Conservation (phyloP, 257 asterid species). For the Hygrophila difformis region DNA sequence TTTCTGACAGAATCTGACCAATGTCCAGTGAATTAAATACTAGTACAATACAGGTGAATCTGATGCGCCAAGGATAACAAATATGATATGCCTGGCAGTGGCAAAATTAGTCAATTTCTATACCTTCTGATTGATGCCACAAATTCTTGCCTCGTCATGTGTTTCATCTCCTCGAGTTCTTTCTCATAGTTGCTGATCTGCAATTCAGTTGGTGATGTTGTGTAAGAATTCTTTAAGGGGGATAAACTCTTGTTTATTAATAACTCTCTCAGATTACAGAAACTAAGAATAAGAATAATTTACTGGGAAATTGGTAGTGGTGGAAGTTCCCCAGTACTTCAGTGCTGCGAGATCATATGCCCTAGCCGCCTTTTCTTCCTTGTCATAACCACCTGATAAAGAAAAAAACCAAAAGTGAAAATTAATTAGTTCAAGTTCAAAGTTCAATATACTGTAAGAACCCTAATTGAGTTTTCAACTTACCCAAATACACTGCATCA, state of each 20-base stretch:
- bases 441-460: background rate
- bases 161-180: constrained; percentile 86
- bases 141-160: constrained; percentile 95
- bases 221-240: too few relatives aligned
- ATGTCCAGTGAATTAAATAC: constrained; percentile 3
- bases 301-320: constrained; percentile 90
- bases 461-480: constrained; percentile 17
- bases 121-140: constrained; percentile 93
- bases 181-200: constrained; percentile 88
- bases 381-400: constrained; percentile 80
- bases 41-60: too few relatives aligned
- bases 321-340: constrained; percentile 93
- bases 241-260: too few relatives aligned
- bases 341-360: constrained; percentile 89
- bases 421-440: background rate
- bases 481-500: constrained; percentile 64
- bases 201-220: background rate
- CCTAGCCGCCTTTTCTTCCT: constrained; percentile 95
- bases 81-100: too few relatives aligned
- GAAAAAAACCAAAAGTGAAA: background rate
- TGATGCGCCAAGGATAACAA: background rate
- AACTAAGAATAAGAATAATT: too few relatives aligned
- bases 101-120: background rate
- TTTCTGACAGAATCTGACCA: constrained; percentile 27
- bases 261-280: too few relatives aligned